phyloP scores from a whole-genome alignment of 164 flowering plant genomes.

The Santalum album region DNA sequence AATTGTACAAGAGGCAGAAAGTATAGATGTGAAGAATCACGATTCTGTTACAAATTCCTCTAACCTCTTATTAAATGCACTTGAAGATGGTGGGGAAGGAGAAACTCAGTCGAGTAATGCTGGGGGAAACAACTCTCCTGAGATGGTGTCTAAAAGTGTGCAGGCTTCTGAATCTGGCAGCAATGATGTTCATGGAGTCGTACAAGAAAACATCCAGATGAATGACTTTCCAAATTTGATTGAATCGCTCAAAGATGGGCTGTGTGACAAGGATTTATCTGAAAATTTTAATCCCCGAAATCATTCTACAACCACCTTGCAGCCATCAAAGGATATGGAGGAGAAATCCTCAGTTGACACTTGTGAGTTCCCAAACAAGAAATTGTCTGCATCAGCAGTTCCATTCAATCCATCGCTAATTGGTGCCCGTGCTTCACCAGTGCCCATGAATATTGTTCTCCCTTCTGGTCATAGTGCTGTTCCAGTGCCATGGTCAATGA shows the following conservation, averaged over 20 bases:
- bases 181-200: conserved; percentile 24
- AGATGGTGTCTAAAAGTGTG: conserved; percentile 12
- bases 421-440: conserved; percentile 41
- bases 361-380: conserved; percentile 53
- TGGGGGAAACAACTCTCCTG: conserved; percentile 15
- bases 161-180: conserved; percentile 13
- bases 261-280: conserved; percentile 16
- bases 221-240: conserved; percentile 17
- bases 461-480: conserved; percentile 53
- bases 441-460: conserved; percentile 51
- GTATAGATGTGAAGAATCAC: conserved; percentile 15
- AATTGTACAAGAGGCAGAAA: conserved; percentile 9
- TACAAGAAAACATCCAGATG: conserved; percentile 15
- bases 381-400: conserved; percentile 90
- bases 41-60: conserved; percentile 12
- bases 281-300: conserved; percentile 17
- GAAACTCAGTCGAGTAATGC: conserved; percentile 18
- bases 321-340: conserved; percentile 38
- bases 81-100: conserved; percentile 20
- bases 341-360: conserved; percentile 26
- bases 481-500: conserved; percentile 76
- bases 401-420: conserved; percentile 79
- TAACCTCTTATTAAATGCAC: conserved; percentile 16
- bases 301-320: conserved; percentile 15
- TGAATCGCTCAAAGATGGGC: conserved; percentile 18